A percentile compares a stretch with the other conserved stretches of the same genome.
Evolutionary conservation across 768 basidiomycete genomes (phyloP).

Genomic region (Pholiota conissans): DNA sequence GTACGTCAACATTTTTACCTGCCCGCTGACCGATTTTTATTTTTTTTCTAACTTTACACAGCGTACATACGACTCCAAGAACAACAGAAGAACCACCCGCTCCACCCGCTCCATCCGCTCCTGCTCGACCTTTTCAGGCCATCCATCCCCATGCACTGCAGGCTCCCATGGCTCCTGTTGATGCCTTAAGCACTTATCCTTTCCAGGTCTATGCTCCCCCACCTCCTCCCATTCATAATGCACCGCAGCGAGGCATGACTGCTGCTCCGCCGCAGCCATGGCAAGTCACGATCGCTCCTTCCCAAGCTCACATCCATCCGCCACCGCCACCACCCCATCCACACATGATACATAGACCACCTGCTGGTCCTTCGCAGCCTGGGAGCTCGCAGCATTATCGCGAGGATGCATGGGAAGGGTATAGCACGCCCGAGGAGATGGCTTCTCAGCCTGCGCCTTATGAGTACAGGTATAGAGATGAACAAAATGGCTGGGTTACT

Average conservation of each 20-base stretch:
- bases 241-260: conserved; percentile 42
- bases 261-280: conserved; percentile 60
- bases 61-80: conserved; percentile 10
- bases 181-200: conserved; percentile 33
- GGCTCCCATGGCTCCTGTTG: conserved; percentile 30
- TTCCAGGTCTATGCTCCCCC: conserved; percentile 37
- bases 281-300: conserved; percentile 66
- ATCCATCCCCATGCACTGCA: conserved; percentile 22
- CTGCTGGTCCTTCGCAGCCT: conserved; percentile 30
- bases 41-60: conserved; percentile 1
- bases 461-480: conserved; percentile 65
- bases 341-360: conserved; percentile 47
- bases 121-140: conserved; percentile 14
- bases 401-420: conserved; percentile 59
- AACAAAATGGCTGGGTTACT: conserved; percentile 50
- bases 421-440: conserved; percentile 46
- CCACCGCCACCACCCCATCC: conserved; percentile 38
- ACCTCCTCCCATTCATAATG: conserved; percentile 33
- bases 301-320: conserved; percentile 59
- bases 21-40: not conserved
- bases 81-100: conserved; percentile 8
- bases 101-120: not conserved
- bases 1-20: conserved; percentile 39
- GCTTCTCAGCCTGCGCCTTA: conserved; percentile 46
- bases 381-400: conserved; percentile 32